phyloP scores from a whole-genome alignment of 768 basidiomycete genomes.

The Inosperma sp. region DNA sequence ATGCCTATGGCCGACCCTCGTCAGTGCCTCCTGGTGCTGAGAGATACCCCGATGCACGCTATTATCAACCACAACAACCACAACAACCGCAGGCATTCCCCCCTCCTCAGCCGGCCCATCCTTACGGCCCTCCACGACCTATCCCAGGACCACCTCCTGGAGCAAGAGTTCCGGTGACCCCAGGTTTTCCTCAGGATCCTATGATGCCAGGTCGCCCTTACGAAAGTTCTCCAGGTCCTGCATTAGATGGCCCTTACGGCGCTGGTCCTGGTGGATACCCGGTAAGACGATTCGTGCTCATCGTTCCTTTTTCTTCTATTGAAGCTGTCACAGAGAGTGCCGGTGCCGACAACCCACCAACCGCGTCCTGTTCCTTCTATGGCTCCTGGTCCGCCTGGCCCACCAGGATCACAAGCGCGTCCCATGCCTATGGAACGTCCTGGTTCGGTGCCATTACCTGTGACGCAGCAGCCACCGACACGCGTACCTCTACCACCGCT shows the following conservation, averaged over 20 bases:
- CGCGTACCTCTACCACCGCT: no score
- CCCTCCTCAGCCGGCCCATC: slow-evolving; percentile 21
- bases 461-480: slow-evolving; percentile 21
- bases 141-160: slow-evolving; percentile 38
- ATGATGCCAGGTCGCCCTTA: slow-evolving; percentile 24
- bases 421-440: slow-evolving; percentile 30
- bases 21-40: slow-evolving; percentile 32
- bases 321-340: slow-evolving; percentile 11
- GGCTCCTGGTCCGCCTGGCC: slow-evolving; percentile 26
- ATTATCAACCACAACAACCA: slow-evolving; percentile 31
- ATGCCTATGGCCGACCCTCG: slow-evolving; percentile 37
- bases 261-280: slow-evolving; percentile 35
- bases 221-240: slow-evolving; percentile 23
- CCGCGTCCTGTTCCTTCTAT: slow-evolving; percentile 21
- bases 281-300: slow-evolving; percentile 8
- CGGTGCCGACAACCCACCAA: slow-evolving; percentile 16
- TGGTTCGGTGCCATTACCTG: slow-evolving; percentile 15
- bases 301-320: slow-evolving; percentile 10
- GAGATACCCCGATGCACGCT: slow-evolving; percentile 41
- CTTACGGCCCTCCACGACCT: slow-evolving; percentile 20
- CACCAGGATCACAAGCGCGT: slow-evolving; percentile 21
- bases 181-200: slow-evolving; percentile 43
- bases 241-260: slow-evolving; percentile 33
- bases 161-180: slow-evolving; percentile 39
- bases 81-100: slow-evolving; percentile 24